Conservation (phyloP, 1,284 basidiomycete species). For the Cryptococcus sp. region DNA sequence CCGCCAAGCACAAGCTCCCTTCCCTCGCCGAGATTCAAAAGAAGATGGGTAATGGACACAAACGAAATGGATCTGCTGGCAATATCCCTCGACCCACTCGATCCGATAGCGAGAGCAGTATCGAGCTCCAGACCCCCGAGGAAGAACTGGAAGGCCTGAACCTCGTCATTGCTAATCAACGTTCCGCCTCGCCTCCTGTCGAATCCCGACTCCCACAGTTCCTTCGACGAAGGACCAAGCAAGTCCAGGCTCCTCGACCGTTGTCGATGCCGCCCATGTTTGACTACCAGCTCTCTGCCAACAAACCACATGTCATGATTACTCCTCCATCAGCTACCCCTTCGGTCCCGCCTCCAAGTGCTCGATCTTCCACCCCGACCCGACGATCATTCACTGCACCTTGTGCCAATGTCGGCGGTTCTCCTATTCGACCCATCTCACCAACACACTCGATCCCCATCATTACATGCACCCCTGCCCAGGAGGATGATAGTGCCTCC, state of each 20-base stretch:
- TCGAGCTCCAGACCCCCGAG: slow-evolving; percentile 27
- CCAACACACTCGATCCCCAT: slow-evolving; percentile 38
- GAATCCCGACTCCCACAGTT: slow-evolving; percentile 37
- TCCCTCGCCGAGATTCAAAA: slow-evolving; percentile 43
- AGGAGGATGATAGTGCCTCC: slow-evolving; percentile 31
- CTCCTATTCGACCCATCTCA: slow-evolving; percentile 9
- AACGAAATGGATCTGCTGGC: slow-evolving; percentile 7
- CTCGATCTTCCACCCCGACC: background rate
- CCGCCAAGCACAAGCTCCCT: slow-evolving; percentile 22
- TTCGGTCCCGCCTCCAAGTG: background rate
- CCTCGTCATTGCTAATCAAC: slow-evolving; percentile 13
- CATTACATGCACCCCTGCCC: slow-evolving; percentile 45
- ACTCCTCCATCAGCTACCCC: background rate
- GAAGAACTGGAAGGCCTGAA: slow-evolving; percentile 23
- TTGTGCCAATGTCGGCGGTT: slow-evolving; percentile 22
- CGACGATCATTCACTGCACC: slow-evolving; percentile 12
- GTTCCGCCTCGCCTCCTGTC: slow-evolving; percentile 19
- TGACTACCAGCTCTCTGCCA: slow-evolving; percentile 8
- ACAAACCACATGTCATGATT: slow-evolving; percentile 7
- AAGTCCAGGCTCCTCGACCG: slow-evolving; percentile 21
- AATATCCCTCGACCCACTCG: background rate
- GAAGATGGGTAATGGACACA: slow-evolving; percentile 25
- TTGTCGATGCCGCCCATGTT: slow-evolving; percentile 29
- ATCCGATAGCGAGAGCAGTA: slow-evolving; percentile 16
- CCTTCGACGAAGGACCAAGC: slow-evolving; percentile 37